A percentile compares a stretch with the other conserved stretches of the same genome.
phyloP scores from a whole-genome alignment of 768 basidiomycete species.

The Hygrocybe punicea region DNA sequence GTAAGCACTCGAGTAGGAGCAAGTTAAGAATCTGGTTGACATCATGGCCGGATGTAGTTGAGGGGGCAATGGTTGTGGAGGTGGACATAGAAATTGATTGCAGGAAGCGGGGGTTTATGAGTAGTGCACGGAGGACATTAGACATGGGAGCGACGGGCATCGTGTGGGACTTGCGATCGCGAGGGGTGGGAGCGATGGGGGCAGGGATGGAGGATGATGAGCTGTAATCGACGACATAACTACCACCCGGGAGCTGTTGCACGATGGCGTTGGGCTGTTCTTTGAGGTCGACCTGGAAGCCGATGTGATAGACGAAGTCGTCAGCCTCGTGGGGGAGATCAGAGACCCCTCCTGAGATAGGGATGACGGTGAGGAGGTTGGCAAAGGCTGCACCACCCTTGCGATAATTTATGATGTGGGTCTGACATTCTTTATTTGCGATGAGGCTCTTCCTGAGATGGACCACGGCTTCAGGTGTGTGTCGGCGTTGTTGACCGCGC shows the following conservation, averaged over 20 bases:
- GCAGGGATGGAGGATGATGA: conserved; percentile 12
- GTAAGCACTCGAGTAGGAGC: conserved; percentile 56
- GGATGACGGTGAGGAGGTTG: conserved; percentile 90
- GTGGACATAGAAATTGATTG: conserved; percentile 46
- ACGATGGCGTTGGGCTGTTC: conserved; percentile 83
- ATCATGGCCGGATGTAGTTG: conserved; percentile 27
- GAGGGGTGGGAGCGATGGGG: conserved; percentile 7
- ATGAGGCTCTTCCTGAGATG: conserved; percentile 62
- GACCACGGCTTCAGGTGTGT: conserved; percentile 58
- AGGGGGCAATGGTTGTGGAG: conserved; percentile 30
- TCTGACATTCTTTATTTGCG: conserved; percentile 85
- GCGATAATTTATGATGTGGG: conserved; percentile 80
- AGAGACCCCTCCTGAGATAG: conserved; percentile 62
- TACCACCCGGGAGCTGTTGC: conserved; percentile 73
- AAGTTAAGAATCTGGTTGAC: conserved; percentile 51
- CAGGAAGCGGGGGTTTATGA: conserved; percentile 48
- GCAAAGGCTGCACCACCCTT: conserved; percentile 83
- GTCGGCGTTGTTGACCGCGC: conserved; percentile 48
- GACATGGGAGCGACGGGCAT: conserved; percentile 43
- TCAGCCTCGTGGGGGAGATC: conserved; percentile 52
- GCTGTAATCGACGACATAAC: conserved; percentile 69
- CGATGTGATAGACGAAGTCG: conserved; percentile 83
- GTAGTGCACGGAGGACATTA: conserved; percentile 44
- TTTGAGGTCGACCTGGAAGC: conserved; percentile 92
- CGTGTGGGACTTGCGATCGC: conserved; percentile 33